Evolutionary conservation across 768 basidiomycete species (phyloP), one percentile per base, ranked within the genome.

Genomic region (Paxillus involutus): DNA sequence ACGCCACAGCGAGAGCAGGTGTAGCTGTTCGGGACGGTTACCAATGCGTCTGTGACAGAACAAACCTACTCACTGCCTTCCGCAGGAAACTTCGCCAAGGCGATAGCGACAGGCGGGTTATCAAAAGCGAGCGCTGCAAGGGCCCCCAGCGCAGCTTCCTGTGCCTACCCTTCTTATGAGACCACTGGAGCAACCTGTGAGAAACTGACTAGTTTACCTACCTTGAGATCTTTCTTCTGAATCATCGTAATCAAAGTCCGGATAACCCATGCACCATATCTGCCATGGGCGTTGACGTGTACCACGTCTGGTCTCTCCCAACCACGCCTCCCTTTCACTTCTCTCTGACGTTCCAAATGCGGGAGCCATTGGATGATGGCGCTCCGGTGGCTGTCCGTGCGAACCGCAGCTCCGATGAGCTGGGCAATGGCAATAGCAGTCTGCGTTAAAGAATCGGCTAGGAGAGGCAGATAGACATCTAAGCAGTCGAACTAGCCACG

Each of bases 81-180:
- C 3, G 69, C 57, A 11, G 68, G 57, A 2, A 73, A 58, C 58
- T 77, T 86, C 2, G 73, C 66, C 4, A 91, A 68, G 0, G 72
- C 75, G 11, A 57, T 64, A 4, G 88, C 83, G 0, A 89, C 73
- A 5, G 70, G 56, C 0, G 75, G 62, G 49, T 84, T 89, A 50
- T 91, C 89, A 59, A 81, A 82, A 8, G 80, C 78, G 9, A 93
- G 70, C 1, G 87, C 77, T 2, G 84, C 87, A 24, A 93, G 72
- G 0, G 86, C 90, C 30, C 67, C 73, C 4, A 91, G 65, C 0
- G 77, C 81, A 0, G 86, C 83, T 67, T 89, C 89, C 64, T 89
- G 84, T 3, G 81, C 68, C 86, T 89, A 58, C 11, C 44, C 19
- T 32, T 35, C 1, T 16, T 24, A 24, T 48, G 21, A 51, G 10